Conservation (phyloP, 345 rosid species). For the Gossypium turneri region DNA sequence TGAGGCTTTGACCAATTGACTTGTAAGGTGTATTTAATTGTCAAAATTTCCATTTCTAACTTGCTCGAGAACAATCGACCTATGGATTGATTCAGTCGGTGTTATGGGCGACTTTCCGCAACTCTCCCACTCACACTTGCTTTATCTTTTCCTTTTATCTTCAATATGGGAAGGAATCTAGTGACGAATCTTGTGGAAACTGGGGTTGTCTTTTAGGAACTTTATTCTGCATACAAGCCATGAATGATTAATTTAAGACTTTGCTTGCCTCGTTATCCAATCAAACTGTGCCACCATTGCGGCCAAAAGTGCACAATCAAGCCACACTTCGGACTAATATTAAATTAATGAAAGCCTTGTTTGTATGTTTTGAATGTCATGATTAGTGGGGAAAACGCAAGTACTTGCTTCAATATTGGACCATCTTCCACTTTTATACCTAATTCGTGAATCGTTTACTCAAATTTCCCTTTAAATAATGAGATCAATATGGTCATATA, state of each 20-base stretch:
- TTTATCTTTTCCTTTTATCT: background rate
- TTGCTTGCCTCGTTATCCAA: background rate
- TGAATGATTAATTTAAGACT: background rate
- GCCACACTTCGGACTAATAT: background rate
- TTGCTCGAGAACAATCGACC: conserved; percentile 7
- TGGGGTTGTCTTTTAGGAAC: conserved; percentile 14
- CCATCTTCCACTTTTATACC: conserved; percentile 3
- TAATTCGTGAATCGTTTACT: conserved; percentile 3
- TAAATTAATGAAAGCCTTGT: background rate
- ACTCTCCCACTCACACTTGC: conserved; percentile 14
- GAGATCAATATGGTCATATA: background rate
- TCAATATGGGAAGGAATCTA: conserved; percentile 20
- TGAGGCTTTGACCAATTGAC: background rate
- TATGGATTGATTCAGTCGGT: conserved; percentile 30
- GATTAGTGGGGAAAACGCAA: background rate
- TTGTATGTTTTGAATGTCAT: background rate
- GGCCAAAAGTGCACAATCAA: background rate
- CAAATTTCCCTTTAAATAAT: background rate
- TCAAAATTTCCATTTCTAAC: conserved; percentile 18
- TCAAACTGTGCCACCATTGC: background rate
- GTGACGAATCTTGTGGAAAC: conserved; percentile 23
- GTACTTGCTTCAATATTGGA: background rate
- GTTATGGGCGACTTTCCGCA: conserved; percentile 18
- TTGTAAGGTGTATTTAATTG: background rate
- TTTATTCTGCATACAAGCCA: conserved; percentile 3